Percentiles rank a stretch among this genome's conserved stretches.
These are phyloP conservation scores for Saccharata proteae DNA, from an alignment of 2,329 filamentous ascomycete genomes.

Conservation along the genomic window DNA sequence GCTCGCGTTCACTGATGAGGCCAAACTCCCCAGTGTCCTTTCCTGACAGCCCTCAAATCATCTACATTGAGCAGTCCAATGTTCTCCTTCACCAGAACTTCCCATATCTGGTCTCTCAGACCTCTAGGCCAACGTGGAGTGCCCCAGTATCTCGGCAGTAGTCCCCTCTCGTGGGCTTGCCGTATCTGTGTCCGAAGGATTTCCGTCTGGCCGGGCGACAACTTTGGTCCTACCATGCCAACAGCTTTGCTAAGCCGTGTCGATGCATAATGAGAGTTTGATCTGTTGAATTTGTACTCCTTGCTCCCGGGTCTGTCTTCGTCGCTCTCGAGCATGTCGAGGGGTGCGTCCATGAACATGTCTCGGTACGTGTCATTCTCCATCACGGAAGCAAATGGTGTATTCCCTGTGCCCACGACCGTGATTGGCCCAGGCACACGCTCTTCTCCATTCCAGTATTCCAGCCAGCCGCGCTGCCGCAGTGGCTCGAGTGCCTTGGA, in stretches of 20 bases:
- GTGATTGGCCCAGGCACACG: slow-evolving; percentile 49
- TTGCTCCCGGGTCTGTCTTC: slow-evolving; percentile 15
- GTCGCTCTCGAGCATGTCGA: slow-evolving; percentile 17
- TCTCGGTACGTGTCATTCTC: slow-evolving; percentile 45
- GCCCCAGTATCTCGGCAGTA: slow-evolving; percentile 16
- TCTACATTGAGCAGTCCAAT: slow-evolving; percentile 16
- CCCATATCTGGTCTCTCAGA: slow-evolving; percentile 15
- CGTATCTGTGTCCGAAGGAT: slow-evolving; percentile 14
- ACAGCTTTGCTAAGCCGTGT: slow-evolving; percentile 14
- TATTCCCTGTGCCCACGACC: slow-evolving; percentile 55
- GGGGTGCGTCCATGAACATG: slow-evolving; percentile 55
- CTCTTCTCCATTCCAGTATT: slow-evolving; percentile 36
- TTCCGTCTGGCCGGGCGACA: slow-evolving; percentile 10
- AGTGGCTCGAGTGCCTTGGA: slow-evolving; percentile 46
- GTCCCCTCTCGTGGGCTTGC: slow-evolving; percentile 12
- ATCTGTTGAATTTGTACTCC: slow-evolving; percentile 13
- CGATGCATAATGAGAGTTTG: slow-evolving; percentile 19
- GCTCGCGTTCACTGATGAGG: too few species aligned
- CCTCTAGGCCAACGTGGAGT: slow-evolving; percentile 16
- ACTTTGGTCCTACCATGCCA: slow-evolving; percentile 11
- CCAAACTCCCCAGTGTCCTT: neutral
- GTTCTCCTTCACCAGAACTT: slow-evolving; percentile 11
- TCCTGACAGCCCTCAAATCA: slow-evolving; percentile 8
- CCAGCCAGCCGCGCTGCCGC: slow-evolving; percentile 41
- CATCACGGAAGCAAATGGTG: slow-evolving; percentile 44